Conservation (phyloP, 768 basidiomycete genomes). For the Hortiboletus flavorubellus region DNA sequence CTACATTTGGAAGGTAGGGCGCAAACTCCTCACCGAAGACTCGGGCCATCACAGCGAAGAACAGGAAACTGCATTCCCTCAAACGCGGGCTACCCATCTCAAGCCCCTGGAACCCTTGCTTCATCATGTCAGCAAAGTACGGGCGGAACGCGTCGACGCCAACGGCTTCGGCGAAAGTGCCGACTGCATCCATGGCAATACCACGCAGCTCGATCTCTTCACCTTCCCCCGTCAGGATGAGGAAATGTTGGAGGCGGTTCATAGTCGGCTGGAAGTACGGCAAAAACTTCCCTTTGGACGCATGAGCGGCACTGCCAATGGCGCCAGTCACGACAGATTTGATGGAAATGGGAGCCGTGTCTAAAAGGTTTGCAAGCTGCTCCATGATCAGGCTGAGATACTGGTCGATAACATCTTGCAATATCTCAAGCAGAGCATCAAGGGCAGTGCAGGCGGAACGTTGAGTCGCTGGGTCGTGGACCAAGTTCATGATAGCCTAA, state of each 20-base stretch:
- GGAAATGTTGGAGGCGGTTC: conserved; percentile 83
- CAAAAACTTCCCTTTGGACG: conserved; percentile 84
- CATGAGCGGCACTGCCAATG: conserved; percentile 97
- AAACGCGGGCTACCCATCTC: conserved; percentile 83
- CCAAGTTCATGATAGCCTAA: conserved; percentile 86
- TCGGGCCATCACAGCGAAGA: conserved; percentile 98
- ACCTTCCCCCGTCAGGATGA: conserved; percentile 78
- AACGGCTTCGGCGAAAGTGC: conserved; percentile 96
- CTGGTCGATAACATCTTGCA: conserved; percentile 84
- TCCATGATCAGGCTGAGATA: conserved; percentile 96
- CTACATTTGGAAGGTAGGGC: conserved; percentile 77
- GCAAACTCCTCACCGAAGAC: conserved; percentile 96
- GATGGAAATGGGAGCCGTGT: conserved; percentile 79
- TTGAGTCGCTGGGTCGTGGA: conserved; percentile 84
- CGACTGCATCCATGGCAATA: conserved; percentile 98
- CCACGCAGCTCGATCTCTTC: conserved; percentile 94
- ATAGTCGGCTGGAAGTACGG: conserved; percentile 95
- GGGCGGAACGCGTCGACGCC: conserved; percentile 92
- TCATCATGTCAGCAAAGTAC: conserved; percentile 96
- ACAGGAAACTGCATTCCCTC: conserved; percentile 94
- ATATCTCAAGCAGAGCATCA: conserved; percentile 92
- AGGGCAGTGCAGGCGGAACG: conserved; percentile 94
- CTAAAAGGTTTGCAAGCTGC: conserved; percentile 80
- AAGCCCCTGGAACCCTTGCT: conserved; percentile 86
- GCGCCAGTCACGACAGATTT: conserved; percentile 96